Evolutionary conservation across 208 protist genomes (phyloP).

Genomic region (Trypanosoma grayi): DNA sequence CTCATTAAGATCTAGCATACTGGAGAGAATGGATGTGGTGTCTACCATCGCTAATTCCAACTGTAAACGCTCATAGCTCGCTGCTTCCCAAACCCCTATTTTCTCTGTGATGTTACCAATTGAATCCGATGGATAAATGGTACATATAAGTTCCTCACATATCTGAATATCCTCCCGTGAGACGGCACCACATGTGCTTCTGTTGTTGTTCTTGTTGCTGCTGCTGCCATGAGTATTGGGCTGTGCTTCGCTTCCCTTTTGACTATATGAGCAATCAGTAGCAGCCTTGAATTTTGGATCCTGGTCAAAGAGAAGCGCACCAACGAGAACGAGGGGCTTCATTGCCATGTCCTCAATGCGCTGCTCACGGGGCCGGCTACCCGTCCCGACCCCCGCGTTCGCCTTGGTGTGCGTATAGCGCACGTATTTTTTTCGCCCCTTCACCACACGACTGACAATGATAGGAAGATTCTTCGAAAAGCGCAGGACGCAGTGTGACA

Average conservation of each 20-base stretch:
- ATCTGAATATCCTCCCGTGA: slow-evolving; percentile 49
- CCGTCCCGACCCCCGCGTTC: slow-evolving; percentile 54
- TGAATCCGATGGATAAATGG: slow-evolving; percentile 68
- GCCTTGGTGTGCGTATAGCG: slow-evolving; percentile 36
- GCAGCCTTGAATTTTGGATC: neutral
- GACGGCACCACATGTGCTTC: slow-evolving; percentile 66
- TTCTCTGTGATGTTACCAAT: slow-evolving; percentile 71
- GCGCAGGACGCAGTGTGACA: slow-evolving; percentile 65
- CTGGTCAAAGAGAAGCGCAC: slow-evolving; percentile 68
- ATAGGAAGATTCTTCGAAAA: slow-evolving; percentile 80
- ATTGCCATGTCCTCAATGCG: slow-evolving; percentile 86
- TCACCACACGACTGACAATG: slow-evolving; percentile 80
- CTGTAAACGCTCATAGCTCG: slow-evolving; percentile 72
- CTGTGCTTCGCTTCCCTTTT: neutral
- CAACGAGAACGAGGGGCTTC: slow-evolving; percentile 85
- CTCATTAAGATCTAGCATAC: slow-evolving; percentile 52
- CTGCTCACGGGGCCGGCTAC: slow-evolving; percentile 46
- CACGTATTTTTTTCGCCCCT: slow-evolving; percentile 50
- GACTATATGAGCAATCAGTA: neutral
- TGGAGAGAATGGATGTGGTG: slow-evolving; percentile 44
- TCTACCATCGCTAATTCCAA: slow-evolving; percentile 82
- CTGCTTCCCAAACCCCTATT: slow-evolving; percentile 69
- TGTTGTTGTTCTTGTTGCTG: slow-evolving; percentile 30
- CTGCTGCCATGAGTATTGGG: neutral
- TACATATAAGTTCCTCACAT: slow-evolving; percentile 61